These are phyloP conservation scores for Podospora appendiculata DNA, from an alignment of 495 filamentous ascomycete species.

Conservation along the genomic window DNA sequence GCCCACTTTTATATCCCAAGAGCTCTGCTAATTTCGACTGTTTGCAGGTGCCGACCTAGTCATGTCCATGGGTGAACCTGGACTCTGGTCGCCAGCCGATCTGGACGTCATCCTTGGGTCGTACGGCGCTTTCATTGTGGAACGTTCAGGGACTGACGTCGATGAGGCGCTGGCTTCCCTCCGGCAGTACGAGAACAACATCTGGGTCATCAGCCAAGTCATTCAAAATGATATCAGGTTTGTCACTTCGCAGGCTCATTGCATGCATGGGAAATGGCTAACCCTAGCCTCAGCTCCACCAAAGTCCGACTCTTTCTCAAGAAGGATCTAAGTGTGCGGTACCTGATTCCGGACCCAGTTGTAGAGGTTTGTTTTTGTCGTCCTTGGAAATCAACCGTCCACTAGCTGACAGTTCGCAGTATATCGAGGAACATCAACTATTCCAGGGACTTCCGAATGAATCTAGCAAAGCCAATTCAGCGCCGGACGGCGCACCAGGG, in stretches of 20 bases:
- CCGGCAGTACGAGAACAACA: slow-evolving; percentile 62
- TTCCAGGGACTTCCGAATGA: slow-evolving; percentile 6
- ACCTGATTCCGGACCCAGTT: slow-evolving; percentile 19
- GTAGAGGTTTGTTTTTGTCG: slow-evolving; percentile 16
- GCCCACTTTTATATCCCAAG: not conserved
- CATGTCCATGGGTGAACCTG: slow-evolving; percentile 66
- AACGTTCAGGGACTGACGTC: slow-evolving; percentile 83
- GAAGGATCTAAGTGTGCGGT: slow-evolving; percentile 68
- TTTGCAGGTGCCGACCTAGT: slow-evolving; percentile 71
- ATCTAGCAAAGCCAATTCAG: not conserved
- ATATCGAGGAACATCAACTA: slow-evolving; percentile 9
- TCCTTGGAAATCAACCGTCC: not conserved
- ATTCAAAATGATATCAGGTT: slow-evolving; percentile 76
- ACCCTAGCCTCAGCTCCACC: slow-evolving; percentile 45
- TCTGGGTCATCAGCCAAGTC: slow-evolving; percentile 79
- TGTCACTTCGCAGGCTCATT: too few species aligned
- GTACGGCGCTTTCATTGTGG: slow-evolving; percentile 84
- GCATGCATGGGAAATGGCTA: too few species aligned
- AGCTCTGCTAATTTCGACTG: slow-evolving; percentile 23
- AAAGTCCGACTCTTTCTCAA: slow-evolving; percentile 80
- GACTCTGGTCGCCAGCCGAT: slow-evolving; percentile 77
- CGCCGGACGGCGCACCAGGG: not conserved
- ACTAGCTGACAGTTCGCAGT: not conserved
- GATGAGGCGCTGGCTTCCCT: slow-evolving; percentile 71
- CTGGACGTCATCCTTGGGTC: slow-evolving; percentile 78